Evolutionary conservation across 2,329 filamentous ascomycete genomes (phyloP).

Genomic region (Penicillium oxalicum): DNA sequence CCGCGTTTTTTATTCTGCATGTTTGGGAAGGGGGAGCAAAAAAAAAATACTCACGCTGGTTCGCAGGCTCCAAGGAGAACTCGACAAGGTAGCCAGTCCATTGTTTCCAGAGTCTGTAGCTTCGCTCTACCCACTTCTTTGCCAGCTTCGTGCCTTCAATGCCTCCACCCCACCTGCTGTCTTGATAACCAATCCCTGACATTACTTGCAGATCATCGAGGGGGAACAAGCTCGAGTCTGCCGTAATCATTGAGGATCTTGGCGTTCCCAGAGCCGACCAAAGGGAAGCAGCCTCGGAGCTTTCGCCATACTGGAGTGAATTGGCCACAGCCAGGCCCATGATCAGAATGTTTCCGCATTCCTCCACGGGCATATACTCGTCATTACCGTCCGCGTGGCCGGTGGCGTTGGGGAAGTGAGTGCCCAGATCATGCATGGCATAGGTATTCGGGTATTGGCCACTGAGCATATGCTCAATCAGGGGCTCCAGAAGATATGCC

Average conservation of each 20-base stretch:
- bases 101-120: constrained; percentile 67
- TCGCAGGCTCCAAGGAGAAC: constrained; percentile 65
- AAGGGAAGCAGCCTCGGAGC: constrained; percentile 52
- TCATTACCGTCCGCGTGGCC: constrained; percentile 50
- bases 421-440: constrained; percentile 50
- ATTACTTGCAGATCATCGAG: constrained; percentile 45
- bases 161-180: constrained; percentile 55
- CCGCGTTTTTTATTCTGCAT: background rate
- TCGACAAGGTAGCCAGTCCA: constrained; percentile 77
- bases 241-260: constrained; percentile 16
- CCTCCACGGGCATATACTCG: constrained; percentile 55
- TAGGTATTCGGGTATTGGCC: constrained; percentile 72
- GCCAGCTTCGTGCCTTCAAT: constrained; percentile 52
- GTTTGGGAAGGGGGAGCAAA: background rate
- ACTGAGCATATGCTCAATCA: constrained; percentile 74
- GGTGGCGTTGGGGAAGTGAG: constrained; percentile 51
- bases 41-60: constrained; percentile 52
- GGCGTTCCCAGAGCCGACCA: constrained; percentile 45
- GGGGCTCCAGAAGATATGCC: constrained; percentile 69
- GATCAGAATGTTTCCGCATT: constrained; percentile 68
- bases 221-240: constrained; percentile 39
- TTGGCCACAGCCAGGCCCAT: constrained; percentile 75
- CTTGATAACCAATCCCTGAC: constrained; percentile 53
- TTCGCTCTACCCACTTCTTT: constrained; percentile 59
- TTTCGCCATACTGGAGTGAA: constrained; percentile 59